These are phyloP conservation scores for Fusarium nisikadoi DNA, from an alignment of 2,329 filamentous ascomycete species.

Conservation along the genomic window DNA sequence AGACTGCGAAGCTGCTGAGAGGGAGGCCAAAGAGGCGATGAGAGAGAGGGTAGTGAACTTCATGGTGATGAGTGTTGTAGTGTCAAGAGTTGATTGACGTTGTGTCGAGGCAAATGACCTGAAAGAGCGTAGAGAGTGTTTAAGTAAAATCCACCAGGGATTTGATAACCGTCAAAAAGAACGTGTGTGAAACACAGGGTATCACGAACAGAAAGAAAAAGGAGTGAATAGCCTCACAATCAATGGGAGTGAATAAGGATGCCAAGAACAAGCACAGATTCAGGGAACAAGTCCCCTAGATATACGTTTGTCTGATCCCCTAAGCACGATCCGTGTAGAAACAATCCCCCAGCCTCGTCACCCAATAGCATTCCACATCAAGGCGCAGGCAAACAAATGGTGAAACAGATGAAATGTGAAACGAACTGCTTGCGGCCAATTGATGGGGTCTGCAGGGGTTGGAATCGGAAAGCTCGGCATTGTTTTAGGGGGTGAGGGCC, in stretches of 20 bases:
- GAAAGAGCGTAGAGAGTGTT: neutral
- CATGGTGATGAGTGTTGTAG: conserved; percentile 28
- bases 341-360: neutral
- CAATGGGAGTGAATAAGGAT: neutral
- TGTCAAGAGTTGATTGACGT: neutral
- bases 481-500: neutral
- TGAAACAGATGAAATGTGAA: conserved; percentile 7
- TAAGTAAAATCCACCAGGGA: conserved; percentile 27
- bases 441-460: neutral
- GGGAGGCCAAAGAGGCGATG: conserved; percentile 28
- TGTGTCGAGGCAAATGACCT: neutral
- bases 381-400: conserved; percentile 13
- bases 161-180: conserved; percentile 1
- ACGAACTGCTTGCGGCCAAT: conserved; percentile 20
- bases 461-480: conserved; percentile 8
- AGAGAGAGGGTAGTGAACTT: conserved; percentile 41
- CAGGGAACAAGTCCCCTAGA: neutral
- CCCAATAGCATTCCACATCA: conserved; percentile 12
- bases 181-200: neutral
- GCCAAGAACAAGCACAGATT: neutral
- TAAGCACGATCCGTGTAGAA: neutral
- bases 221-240: neutral
- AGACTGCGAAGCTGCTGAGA: conserved; percentile 33
- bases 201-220: neutral
- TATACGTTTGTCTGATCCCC: neutral